phyloP scores from a whole-genome alignment of 768 basidiomycete species.

The Leccinum subgranulosum region DNA sequence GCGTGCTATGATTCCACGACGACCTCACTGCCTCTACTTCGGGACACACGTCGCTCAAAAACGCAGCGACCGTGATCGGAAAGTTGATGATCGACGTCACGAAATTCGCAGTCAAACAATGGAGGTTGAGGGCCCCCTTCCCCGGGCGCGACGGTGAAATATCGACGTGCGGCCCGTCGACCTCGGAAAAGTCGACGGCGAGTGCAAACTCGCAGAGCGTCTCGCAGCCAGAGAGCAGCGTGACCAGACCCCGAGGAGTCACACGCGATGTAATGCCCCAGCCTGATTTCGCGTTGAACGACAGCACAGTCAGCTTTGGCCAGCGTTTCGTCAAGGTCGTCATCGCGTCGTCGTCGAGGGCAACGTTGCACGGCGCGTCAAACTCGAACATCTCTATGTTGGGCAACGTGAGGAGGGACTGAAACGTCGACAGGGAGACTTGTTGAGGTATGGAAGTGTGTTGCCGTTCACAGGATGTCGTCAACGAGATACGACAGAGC shows the following conservation, averaged over 20 bases:
- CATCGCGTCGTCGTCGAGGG: slow-evolving; percentile 21
- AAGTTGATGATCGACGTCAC: slow-evolving; percentile 18
- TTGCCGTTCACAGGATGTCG: neutral
- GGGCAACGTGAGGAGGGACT: slow-evolving; percentile 15
- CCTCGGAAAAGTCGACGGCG: slow-evolving; percentile 17
- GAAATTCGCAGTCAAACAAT: slow-evolving; percentile 13
- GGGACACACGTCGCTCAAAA: slow-evolving; percentile 27
- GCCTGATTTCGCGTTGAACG: slow-evolving; percentile 16
- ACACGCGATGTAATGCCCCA: slow-evolving; percentile 19
- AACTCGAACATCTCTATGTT: slow-evolving; percentile 12
- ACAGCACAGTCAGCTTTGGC: slow-evolving; percentile 12
- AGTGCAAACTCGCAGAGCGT: slow-evolving; percentile 13
- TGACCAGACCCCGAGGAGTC: slow-evolving; percentile 21
- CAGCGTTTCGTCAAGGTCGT: slow-evolving; percentile 18
- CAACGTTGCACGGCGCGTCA: slow-evolving; percentile 18
- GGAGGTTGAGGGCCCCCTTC: slow-evolving; percentile 6
- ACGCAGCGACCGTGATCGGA: slow-evolving; percentile 22
- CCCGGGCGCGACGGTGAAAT: slow-evolving; percentile 6
- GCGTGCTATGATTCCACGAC: slow-evolving; percentile 8
- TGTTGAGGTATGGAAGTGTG: neutral
- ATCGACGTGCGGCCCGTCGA: slow-evolving; percentile 6
- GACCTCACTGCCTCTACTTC: slow-evolving; percentile 7
- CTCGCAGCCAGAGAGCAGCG: slow-evolving; percentile 15
- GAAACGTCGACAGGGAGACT: slow-evolving; percentile 15
- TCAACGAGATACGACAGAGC: slow-evolving; percentile 10